Evolutionary conservation across 2,329 filamentous ascomycete genomes (phyloP), one percentile per base, ranked within the genome.

Genomic region (Tolypocladium tropicale): DNA sequence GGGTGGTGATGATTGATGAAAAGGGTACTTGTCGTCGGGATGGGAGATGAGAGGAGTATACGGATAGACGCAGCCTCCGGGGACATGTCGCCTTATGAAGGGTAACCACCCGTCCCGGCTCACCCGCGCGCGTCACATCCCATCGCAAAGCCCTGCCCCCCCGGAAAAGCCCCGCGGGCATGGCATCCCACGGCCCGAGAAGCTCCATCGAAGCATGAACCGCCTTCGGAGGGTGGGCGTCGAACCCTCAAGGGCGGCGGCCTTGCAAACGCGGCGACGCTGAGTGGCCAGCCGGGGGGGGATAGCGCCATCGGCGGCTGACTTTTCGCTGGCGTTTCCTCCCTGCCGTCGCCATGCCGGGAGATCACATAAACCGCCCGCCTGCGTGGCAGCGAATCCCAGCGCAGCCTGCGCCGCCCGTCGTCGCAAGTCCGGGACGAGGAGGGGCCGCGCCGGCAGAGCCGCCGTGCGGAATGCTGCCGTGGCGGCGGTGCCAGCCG

Each of bases 401-500:
- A 43, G n/a, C 4, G n/a, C n/a, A 23, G 4, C 11, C 9, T 43
- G 41, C 14, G n/a, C 34, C 18, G 28, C 46, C 23, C 25, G 30
- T 46, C 52, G 36, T 55, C 16, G 43, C 53, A 36, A 33, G 48
- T 33, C 30, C 52, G 52, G 41, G 52, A 18, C 11, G 30, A 41
- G 28, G 53, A 51, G 36, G 23, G 39, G 53, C 34, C 25, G 36
- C 34, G 36, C 30, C 34, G 53, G 46, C 23, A 21, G 21, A 23
- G 33, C 46, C 46, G 57, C 57, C 55, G 58, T 55, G 61, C 59
- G 61, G 59, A 62, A 62, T 61, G n/a, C 57, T 53, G 41, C 57
- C 61, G 63, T 60, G 58, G 58, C 57, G 62, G 65, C 67, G 64
- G 63, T 61, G 63, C 63, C 63, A 73, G 61, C 73, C 73, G 73